Base-by-base conservation (phyloP, 352 stramenopile species). In the Blastocystis sp. region DNA sequence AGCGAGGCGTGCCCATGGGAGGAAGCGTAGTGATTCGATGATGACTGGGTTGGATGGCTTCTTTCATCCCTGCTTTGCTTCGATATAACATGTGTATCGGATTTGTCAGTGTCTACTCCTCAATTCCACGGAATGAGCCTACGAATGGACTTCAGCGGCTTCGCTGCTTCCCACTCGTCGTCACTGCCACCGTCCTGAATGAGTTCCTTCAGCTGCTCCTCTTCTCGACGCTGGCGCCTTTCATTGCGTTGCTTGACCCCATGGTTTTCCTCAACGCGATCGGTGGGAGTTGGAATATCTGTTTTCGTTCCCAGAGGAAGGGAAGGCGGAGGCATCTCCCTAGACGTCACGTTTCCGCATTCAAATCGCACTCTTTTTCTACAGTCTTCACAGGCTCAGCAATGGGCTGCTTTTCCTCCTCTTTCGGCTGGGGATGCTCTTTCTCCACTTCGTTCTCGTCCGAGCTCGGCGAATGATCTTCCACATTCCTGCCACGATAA, bases 111-210 rank as follows among this genome's bases (percentile, higher is more conserved):
- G 16, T 55, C 45, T 55, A 55, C 45, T 6, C 45, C 6, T 55
- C 45, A 55, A 19, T 55, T 6, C 45, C 45, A 55, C 45, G 6
- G 6, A 55, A 69, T 60, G 16, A 33, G 12, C 24, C 31, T 55
- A 85, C 74, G 74, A 69, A 85, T 63, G 19, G 74, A 85, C 55
- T 66, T 31, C 9, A 85, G 74, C 12, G 74, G 74, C 13, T 26
- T 85, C 1, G 74, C 74, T 16, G 55, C 74, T 69, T 85, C 74
- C 31, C 51, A 85, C 60, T 85, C 74, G 31, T 85, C 74, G 33
- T 85, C 74, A 21, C 26, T 41, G 21, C 29, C 74, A 4, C 19
- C 13, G 26, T 51, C 26, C 2, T 31, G 24, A 3, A 59, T 39
- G 21, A 85, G 26, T 55, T 85, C 74, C 35, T 41, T 33, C 74